phyloP scores from a whole-genome alignment of 192 early-diverging fungal species.

The Pilobolus umbonatus region DNA sequence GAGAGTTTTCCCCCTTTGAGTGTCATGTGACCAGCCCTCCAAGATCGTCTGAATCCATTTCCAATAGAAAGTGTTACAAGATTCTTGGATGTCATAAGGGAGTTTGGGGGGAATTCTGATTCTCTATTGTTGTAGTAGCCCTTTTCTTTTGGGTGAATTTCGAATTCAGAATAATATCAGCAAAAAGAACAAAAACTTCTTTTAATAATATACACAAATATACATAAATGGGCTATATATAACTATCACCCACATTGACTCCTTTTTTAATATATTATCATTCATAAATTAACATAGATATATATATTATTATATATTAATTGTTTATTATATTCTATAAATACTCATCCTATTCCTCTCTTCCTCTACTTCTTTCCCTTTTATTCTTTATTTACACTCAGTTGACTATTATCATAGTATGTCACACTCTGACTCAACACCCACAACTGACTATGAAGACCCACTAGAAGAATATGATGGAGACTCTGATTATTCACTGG shows the following conservation, averaged over 20 bases:
- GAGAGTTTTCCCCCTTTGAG: too few species aligned
- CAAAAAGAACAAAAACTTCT: too few species aligned
- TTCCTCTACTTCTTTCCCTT: slow-evolving; percentile 5
- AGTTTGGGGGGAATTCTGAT: slow-evolving; percentile 6
- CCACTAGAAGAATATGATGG: slow-evolving; percentile 4
- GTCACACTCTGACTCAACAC: not conserved
- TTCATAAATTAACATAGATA: too few species aligned
- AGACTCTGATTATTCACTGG: slow-evolving; percentile 27
- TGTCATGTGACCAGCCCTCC: too few species aligned
- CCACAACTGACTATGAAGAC: not conserved
- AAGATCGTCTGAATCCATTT: not conserved
- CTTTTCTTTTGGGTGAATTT: slow-evolving; percentile 21
- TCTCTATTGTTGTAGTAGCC: not conserved
- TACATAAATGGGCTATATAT: too few species aligned
- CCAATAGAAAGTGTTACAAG: slow-evolving; percentile 1
- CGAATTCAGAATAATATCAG: slow-evolving; percentile 19
- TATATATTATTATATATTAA: too few species aligned
- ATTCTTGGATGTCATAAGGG: slow-evolving; percentile 3
- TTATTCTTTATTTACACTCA: not conserved
- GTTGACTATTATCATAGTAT: not conserved
- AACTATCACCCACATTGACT: too few species aligned
- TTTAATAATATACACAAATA: too few species aligned
- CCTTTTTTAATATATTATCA: too few species aligned
- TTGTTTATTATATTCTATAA: not conserved
- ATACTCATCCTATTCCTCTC: not conserved